Evolutionary conservation across 192 early-diverging fungal species (phyloP), one percentile per base, ranked within the genome.

Genomic region (Umbelopsis isabellina): DNA sequence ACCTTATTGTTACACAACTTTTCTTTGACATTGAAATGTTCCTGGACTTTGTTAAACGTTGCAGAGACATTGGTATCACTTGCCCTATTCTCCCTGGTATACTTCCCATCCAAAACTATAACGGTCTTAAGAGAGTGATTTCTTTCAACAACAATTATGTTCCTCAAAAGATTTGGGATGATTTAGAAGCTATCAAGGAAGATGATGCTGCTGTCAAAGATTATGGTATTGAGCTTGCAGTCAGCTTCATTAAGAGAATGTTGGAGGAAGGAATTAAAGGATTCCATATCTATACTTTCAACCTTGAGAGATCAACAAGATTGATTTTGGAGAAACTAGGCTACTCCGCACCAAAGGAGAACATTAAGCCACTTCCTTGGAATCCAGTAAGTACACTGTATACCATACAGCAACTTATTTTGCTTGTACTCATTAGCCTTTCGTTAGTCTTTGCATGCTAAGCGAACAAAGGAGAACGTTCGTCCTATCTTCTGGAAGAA

Each of bases 401-500:
- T 27, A 25, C 10, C 15, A 46, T 33, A 16, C 33, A 44, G 11
- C 33, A 49, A 15, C 15, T n/a, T 33, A 18, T 50, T 11, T n/a
- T 30, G 33, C 18, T 25, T 33, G 41, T 49, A 7, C 16, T 53
- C 69, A 73, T 25, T 66, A 30, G 11, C 48, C 16, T 68, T 77
- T 18, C 66, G 15, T 18, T 73, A 82, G 73, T 81, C 80, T 12
- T 65, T 84, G 41, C 75, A 74, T 20, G 73, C 83, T 51, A 94
- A 93, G 65, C 90, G 94, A 52, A 89, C 92, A 33, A 92, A 93
- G 75, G 97, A 99, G 82, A 95, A 90, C 69, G 97, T 99, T 50
- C 93, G 97, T 25, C 97, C 97, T 22, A 99, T 99, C 75, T 98
- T 98, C 70, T 99, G 97, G 97, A 90, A 91, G 79, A 98, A 99